Evolutionary conservation across 2,329 filamentous ascomycete genomes (phyloP), one percentile per base, ranked within the genome.

Genomic region (Paecilomyces niveus): DNA sequence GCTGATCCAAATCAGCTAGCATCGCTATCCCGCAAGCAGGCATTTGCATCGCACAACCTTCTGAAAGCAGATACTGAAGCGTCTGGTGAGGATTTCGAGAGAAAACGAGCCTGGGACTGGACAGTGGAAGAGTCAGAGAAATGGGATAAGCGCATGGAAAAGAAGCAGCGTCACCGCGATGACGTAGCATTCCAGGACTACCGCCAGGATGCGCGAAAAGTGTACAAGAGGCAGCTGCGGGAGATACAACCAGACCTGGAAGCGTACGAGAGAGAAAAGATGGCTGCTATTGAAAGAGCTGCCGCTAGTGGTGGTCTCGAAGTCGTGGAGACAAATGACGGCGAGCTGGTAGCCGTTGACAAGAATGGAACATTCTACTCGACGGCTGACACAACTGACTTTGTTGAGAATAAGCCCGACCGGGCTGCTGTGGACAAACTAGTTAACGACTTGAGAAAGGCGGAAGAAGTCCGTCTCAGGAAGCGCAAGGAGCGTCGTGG

Each of bases 41-140:
- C 90, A 57, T 87, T 94, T 64, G 93, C 94, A 21, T 87, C 89
- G 5, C 91, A 97, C 73, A 99, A 97, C 70, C 85, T 99, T 0
- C 83, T 97, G 51, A 96, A 96, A 78, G 90, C 92, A 3, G 92
- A 97, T 68, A 87, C 92, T 1, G 90, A 92, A 72, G 90, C 90
- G 18, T 80, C 83, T 0, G 92, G 92, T 33, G 91, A 90, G 57
- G 94, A 97, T 74, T 99, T 97, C 70, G 94, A 99, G 81, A 89
- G 94, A 65, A 97, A 97, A 77, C 87, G 94, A 49, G 94, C 94
- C 1, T 99, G 94, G 94, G 94, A 97, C 78, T 99, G 94, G 90
- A 99, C 94, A 0, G 80, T 93, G 6, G 94, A 99, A 63, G 94
- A 99, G 77, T 89, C 86, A 66, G 94, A 97, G 77, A 85, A 84